These are phyloP conservation scores for Kondoa malvinella DNA, from an alignment of 768 basidiomycete genomes.

Conservation along the genomic window DNA sequence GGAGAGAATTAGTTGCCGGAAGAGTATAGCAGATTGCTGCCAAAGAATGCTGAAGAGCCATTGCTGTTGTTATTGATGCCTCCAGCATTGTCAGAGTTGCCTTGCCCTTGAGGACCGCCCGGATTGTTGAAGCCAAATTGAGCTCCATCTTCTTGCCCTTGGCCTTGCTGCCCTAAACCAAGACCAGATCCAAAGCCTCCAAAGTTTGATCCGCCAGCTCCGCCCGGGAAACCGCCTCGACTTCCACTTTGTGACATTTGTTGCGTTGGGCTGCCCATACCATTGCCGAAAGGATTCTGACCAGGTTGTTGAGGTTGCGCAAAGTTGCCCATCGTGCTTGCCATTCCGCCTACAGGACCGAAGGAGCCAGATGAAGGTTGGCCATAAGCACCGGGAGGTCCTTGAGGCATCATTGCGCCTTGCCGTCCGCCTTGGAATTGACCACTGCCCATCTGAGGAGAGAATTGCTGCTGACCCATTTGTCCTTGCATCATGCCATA, in stretches of 20 bases:
- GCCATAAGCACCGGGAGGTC: not conserved
- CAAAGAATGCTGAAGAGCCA: not conserved
- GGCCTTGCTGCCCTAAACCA: not conserved
- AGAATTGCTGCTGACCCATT: constrained; percentile 1
- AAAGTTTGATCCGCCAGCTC: not conserved
- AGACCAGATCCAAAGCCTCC: not conserved
- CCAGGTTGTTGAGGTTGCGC: not conserved
- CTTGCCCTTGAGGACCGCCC: not conserved
- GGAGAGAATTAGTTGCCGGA: not conserved
- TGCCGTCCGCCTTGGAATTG: not conserved
- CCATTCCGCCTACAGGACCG: constrained; percentile 7
- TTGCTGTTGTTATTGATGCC: not conserved
- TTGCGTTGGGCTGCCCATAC: not conserved
- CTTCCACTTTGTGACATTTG: not conserved
- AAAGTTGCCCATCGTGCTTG: constrained; percentile 2
- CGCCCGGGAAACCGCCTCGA: not conserved
- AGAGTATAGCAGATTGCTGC: constrained; percentile 7
- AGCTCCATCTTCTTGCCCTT: not conserved
- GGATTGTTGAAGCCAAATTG: not conserved
- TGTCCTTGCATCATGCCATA: not conserved
- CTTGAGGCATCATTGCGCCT: not conserved
- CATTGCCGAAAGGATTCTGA: not conserved
- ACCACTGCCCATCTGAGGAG: not conserved
- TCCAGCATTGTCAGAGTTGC: not conserved
- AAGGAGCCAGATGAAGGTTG: not conserved